Evolutionary conservation across 1,284 basidiomycete species (phyloP).

Genomic region (Moesziomyces parantarcticus): DNA sequence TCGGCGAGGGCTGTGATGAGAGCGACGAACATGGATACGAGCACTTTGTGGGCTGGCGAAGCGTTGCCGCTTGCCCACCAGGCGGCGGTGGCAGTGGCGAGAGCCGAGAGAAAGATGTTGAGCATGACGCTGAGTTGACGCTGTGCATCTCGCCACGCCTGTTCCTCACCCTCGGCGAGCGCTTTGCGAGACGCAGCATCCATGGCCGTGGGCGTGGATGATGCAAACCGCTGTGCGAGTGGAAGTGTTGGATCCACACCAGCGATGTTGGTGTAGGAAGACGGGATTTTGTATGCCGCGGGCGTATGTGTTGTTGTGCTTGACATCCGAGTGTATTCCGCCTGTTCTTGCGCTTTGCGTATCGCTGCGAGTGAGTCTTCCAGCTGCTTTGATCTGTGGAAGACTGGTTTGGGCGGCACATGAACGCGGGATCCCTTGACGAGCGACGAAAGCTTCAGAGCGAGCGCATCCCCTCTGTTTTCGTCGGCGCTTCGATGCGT

Average conservation of each 20-base stretch:
- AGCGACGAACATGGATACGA: conserved; percentile 27
- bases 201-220: conserved; percentile 1
- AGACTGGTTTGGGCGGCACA: conserved; percentile 32
- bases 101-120: conserved; percentile 38
- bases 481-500: not conserved
- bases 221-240: conserved; percentile 21
- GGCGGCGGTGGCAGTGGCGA: conserved; percentile 37
- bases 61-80: conserved; percentile 43
- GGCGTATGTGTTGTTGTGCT: conserved; percentile 7
- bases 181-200: conserved; percentile 1
- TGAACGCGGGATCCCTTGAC: conserved; percentile 19
- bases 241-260: conserved; percentile 36
- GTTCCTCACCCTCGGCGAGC: conserved; percentile 12
- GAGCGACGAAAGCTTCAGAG: conserved; percentile 23
- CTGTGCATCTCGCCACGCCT: conserved; percentile 38
- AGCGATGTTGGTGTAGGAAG: conserved; percentile 30
- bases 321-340: conserved; percentile 37
- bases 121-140: conserved; percentile 34
- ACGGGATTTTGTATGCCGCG: conserved; percentile 18
- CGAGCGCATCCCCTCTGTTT: not conserved
- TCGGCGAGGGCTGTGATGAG: conserved; percentile 37
- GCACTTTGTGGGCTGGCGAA: conserved; percentile 15
- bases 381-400: conserved; percentile 32
- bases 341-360: conserved; percentile 30
- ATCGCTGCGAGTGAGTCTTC: conserved; percentile 36